phyloP scores from a whole-genome alignment of 257 asterid species.

The Solanum phureja region DNA sequence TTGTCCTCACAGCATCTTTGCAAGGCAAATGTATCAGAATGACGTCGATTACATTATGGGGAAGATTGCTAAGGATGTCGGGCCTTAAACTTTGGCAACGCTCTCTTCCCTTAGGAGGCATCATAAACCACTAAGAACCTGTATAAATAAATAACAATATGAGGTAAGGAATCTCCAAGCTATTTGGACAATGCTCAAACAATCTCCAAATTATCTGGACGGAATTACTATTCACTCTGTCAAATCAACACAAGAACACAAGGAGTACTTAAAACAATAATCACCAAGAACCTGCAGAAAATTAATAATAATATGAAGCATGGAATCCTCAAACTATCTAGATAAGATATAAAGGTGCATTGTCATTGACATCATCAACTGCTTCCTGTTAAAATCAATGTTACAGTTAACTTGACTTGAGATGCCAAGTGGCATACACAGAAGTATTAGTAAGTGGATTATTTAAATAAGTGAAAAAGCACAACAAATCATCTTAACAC shows the following conservation, averaged over 20 bases:
- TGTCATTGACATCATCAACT: neutral
- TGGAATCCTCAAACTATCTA: neutral
- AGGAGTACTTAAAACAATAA: neutral
- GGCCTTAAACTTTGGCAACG: neutral
- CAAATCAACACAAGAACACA: neutral
- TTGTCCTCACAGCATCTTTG: neutral
- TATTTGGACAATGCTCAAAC: neutral
- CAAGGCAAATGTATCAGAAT: neutral
- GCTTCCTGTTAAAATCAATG: neutral
- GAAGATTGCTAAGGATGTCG: neutral
- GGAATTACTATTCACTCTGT: neutral
- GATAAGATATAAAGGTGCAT: neutral
- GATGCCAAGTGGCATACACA: neutral
- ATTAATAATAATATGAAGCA: neutral
- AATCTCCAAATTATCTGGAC: neutral
- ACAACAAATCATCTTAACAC: neutral
- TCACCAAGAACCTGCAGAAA: neutral
- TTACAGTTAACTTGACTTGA: neutral
- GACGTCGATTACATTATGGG: neutral
- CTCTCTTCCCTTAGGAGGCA: neutral
- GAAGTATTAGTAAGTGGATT: neutral
- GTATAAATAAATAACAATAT: neutral
- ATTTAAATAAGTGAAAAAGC: neutral
- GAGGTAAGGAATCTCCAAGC: neutral
- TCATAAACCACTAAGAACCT: neutral